Percentiles rank a stretch among this genome's conserved stretches.
phyloP scores from a whole-genome alignment of 306 rosid genomes.

The Cercis canadensis region DNA sequence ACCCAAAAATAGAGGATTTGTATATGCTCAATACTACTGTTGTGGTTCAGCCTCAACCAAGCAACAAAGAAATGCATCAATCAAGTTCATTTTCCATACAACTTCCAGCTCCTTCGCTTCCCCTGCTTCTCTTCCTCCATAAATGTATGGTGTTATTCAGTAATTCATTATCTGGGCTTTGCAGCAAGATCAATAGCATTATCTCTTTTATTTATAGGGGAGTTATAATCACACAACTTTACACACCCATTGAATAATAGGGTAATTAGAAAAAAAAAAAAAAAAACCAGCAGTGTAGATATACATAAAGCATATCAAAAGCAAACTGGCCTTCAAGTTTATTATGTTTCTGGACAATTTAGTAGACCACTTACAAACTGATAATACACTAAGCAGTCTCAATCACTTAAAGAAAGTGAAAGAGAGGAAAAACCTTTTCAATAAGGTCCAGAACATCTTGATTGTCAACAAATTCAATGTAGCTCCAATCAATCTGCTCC shows the following conservation, averaged over 20 bases:
- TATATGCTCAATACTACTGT: slow-evolving; percentile 10
- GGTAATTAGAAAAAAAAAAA: slow-evolving; percentile 11
- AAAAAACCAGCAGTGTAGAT: neutral
- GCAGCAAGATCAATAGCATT: slow-evolving; percentile 9
- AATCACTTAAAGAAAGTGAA: slow-evolving; percentile 20
- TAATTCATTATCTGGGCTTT: slow-evolving; percentile 30
- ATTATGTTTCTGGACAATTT: slow-evolving; percentile 19
- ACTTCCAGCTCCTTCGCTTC: slow-evolving; percentile 7
- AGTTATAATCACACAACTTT: slow-evolving; percentile 1
- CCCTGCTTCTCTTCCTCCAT: slow-evolving; percentile 26
- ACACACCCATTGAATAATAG: slow-evolving; percentile 17
- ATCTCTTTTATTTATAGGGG: slow-evolving; percentile 6
- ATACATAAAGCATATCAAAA: slow-evolving; percentile 26
- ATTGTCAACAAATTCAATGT: slow-evolving; percentile 97
- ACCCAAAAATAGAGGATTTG: slow-evolving; percentile 20
- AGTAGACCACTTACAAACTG: slow-evolving; percentile 33
- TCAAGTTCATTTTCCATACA: slow-evolving; percentile 22
- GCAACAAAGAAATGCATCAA: slow-evolving; percentile 16
- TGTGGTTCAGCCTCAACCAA: slow-evolving; percentile 30
- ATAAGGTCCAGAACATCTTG: slow-evolving; percentile 97
- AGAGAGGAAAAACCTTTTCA: slow-evolving; percentile 71
- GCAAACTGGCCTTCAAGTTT: slow-evolving; percentile 20
- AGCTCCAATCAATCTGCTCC: slow-evolving; percentile 97
- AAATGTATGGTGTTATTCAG: slow-evolving; percentile 19
- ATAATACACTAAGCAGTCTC: slow-evolving; percentile 31